Base-by-base conservation (phyloP, 352 stramenopile genomes). In the Globisporangium acanthophoron region DNA sequence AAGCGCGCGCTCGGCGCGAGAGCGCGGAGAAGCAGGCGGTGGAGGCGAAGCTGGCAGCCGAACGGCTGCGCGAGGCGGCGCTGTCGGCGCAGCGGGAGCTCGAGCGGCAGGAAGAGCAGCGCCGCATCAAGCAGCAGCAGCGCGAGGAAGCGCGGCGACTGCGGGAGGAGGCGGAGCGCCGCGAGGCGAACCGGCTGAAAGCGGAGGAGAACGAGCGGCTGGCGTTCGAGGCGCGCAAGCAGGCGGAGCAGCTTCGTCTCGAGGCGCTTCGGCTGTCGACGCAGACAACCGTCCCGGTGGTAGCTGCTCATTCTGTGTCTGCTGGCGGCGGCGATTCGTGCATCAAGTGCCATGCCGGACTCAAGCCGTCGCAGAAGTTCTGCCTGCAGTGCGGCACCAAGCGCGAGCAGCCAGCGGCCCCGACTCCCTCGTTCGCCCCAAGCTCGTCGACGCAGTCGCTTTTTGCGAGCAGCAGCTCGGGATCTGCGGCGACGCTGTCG, bases 321-420 rank as follows among this genome's bases (percentile, higher is more conserved):
- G 20, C 43, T 68, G n/a, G 59, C 62, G 49, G 18, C 11, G 27
- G 44, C 13, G 24, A 47, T 15, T 18, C 24, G 15, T 69, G 59
- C 21, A 41, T 9, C 12, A 56, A 59, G 16, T 78, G 65, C 50
- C 29, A 31, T 2, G 47, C 64, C 1, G 45, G 49, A 5, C 41
- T 78, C 7, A 66, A 66, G 27, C 56, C 76, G 2, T 62, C 66
- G 50, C 76, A 90, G 48, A 90, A 90, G 59, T 90, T 90, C 55
- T 90, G 80, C 50, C 57, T 85, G 37, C 74, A 87, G 51, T 90
- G 80, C 49, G 80, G 80, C 20, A 84, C 73, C 3, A 79, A 79
- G 33, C 70, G 70, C 33, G 35, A 43, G 16, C n/a, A 16, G 4
- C 20, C 24, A 7, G 37, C 11, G 18, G 12, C 3, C 52, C 24